Percentiles rank a stretch among this genome's conserved stretches.
Conservation (phyloP, 192 early-diverging fungal genomes). For the Coemansia sp. region DNA sequence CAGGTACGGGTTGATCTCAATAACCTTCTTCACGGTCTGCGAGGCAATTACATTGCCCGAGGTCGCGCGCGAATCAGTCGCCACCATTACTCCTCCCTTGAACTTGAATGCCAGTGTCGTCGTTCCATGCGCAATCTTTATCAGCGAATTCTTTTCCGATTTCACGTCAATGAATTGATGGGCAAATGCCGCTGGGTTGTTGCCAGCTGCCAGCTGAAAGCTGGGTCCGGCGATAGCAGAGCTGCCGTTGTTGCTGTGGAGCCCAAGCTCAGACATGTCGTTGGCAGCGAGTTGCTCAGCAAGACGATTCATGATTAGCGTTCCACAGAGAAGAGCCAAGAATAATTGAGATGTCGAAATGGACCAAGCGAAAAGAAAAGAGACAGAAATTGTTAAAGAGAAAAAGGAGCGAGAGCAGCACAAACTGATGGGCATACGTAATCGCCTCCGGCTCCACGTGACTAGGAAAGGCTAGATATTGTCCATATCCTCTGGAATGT, state of each 20-base stretch:
- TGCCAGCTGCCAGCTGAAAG: constrained; percentile 34
- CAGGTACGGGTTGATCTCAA: constrained; percentile 98
- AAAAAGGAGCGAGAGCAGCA: background rate
- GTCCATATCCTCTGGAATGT: constrained; percentile 74
- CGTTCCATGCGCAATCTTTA: constrained; percentile 95
- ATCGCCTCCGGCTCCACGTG: background rate
- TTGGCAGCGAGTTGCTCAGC: constrained; percentile 33
- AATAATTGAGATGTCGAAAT: background rate
- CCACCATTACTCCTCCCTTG: constrained; percentile 88
- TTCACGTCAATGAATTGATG: constrained; percentile 74
- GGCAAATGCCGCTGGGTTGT: constrained; percentile 83
- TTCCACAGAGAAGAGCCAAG: background rate
- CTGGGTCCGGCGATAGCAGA: constrained; percentile 1
- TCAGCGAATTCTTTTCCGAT: constrained; percentile 72
- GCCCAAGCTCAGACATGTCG: constrained; percentile 5
- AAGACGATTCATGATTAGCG: constrained; percentile 32
- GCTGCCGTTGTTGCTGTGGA: background rate
- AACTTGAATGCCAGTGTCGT: constrained; percentile 99
- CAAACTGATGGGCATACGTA: constrained; percentile 2
- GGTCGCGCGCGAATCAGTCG: constrained; percentile 95
- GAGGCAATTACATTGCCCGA: constrained; percentile 79
- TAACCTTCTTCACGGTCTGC: constrained; percentile 96
- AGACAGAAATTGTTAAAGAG: background rate
- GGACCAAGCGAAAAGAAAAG: background rate
- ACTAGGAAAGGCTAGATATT: constrained; percentile 33